phyloP scores from a whole-genome alignment of 2,329 filamentous ascomycete genomes.

The Alternaria novae-zelandiae region DNA sequence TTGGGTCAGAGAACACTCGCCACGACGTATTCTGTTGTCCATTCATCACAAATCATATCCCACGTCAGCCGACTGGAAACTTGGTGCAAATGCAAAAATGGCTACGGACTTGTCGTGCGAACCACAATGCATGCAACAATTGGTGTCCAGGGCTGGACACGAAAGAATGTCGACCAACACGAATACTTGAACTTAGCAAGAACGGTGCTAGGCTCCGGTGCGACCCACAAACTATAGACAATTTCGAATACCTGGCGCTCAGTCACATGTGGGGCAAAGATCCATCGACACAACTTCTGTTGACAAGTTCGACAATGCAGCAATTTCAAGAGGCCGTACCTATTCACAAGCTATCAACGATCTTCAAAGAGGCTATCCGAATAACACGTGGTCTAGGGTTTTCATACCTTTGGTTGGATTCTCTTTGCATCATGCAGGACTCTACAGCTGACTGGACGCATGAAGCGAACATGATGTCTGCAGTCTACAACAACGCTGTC shows the following conservation, averaged over 20 bases:
- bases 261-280: conserved; percentile 20
- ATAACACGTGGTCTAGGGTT: conserved; percentile 16
- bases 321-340: conserved; percentile 3
- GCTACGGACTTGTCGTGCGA: not conserved
- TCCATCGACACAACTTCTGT: not conserved
- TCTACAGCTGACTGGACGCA: conserved; percentile 10
- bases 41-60: too few species aligned
- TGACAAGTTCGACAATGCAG: too few species aligned
- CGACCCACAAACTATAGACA: not conserved
- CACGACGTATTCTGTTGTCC: too few species aligned
- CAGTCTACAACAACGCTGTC: conserved; percentile 15
- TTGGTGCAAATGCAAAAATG: not conserved
- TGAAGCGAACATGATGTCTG: conserved; percentile 17
- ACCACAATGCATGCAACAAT: not conserved
- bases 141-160: not conserved
- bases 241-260: conserved; percentile 11
- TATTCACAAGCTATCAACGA: conserved; percentile 1
- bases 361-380: conserved; percentile 23
- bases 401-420: conserved; percentile 31
- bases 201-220: not conserved
- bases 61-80: not conserved
- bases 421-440: conserved; percentile 27
- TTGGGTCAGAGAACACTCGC: too few species aligned
- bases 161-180: not conserved
- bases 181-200: conserved; percentile 4